phyloP scores from a whole-genome alignment of 2,329 filamentous ascomycete genomes.

The Colletotrichum graminicola region DNA sequence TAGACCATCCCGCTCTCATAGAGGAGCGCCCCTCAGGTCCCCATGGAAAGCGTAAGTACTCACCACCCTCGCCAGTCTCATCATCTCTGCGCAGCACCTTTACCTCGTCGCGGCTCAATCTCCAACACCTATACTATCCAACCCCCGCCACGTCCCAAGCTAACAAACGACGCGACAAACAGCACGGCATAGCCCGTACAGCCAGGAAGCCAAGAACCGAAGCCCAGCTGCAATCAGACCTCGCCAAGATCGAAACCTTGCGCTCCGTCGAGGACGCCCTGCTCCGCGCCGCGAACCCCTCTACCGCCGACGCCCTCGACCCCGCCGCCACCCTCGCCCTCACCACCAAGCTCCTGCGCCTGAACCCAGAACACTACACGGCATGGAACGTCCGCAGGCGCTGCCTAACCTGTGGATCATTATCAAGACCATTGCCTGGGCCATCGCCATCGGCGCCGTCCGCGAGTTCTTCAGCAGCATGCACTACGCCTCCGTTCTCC shows the following conservation, averaged over 20 bases:
- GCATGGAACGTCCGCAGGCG: slow-evolving; percentile 90
- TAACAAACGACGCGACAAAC: slow-evolving; percentile 53
- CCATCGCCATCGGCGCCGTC: slow-evolving; percentile 67
- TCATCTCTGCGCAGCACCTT: background rate
- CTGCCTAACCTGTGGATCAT: slow-evolving; percentile 71
- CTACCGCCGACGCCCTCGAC: slow-evolving; percentile 49
- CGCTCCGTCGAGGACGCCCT: slow-evolving; percentile 70
- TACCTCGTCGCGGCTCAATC: background rate
- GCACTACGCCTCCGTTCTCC: slow-evolving; percentile 72
- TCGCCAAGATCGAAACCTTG: slow-evolving; percentile 82
- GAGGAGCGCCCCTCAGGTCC: slow-evolving; percentile 24
- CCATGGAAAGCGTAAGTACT: slow-evolving; percentile 46
- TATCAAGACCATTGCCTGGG: slow-evolving; percentile 65
- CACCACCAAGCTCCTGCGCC: slow-evolving; percentile 78
- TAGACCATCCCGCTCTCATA: slow-evolving; percentile 17
- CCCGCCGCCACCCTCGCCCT: slow-evolving; percentile 71
- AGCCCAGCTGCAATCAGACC: slow-evolving; percentile 78
- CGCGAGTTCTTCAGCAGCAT: slow-evolving; percentile 65
- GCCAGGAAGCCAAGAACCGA: slow-evolving; percentile 71
- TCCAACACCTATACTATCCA: background rate
- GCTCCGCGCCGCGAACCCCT: slow-evolving; percentile 20
- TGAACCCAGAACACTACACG: slow-evolving; percentile 91
- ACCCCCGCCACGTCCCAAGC: slow-evolving; percentile 10
- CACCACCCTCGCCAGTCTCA: slow-evolving; percentile 10
- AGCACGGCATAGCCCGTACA: slow-evolving; percentile 88